phyloP scores from a whole-genome alignment of 2,329 filamentous ascomycete genomes.

The Endothia cerciana region DNA sequence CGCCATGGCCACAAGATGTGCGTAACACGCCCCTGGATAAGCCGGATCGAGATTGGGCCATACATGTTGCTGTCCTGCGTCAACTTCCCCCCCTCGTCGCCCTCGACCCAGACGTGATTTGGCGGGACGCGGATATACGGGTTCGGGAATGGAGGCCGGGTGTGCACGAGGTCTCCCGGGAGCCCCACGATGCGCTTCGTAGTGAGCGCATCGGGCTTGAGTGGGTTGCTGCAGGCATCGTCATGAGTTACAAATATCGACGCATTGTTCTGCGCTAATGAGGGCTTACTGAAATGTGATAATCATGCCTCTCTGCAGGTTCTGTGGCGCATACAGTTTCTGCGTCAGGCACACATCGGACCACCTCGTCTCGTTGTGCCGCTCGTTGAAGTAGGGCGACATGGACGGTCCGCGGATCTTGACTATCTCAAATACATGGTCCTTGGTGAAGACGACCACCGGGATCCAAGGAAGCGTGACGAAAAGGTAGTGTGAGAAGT shows the following conservation, averaged over 20 bases:
- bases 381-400: conserved; percentile 76
- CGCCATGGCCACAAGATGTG: conserved; percentile 72
- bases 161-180: conserved; percentile 76
- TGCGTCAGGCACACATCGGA: conserved; percentile 62
- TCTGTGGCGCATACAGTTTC: conserved; percentile 61
- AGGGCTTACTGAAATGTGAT: conserved; percentile 67
- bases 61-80: conserved; percentile 88
- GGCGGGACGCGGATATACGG: conserved; percentile 68
- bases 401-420: conserved; percentile 69
- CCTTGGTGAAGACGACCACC: conserved; percentile 63
- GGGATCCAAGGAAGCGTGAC: conserved; percentile 65
- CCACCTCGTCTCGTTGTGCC: conserved; percentile 58
- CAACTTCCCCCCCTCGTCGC: conserved; percentile 73
- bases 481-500: conserved; percentile 52
- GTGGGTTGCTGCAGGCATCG: conserved; percentile 62
- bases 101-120: conserved; percentile 94
- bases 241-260: background rate
- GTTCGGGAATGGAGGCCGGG: conserved; percentile 63
- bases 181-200: conserved; percentile 86
- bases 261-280: background rate
- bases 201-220: conserved; percentile 67
- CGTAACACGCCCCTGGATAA: conserved; percentile 77
- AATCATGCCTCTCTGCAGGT: conserved; percentile 72
- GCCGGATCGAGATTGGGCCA: conserved; percentile 75
- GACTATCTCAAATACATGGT: conserved; percentile 62